phyloP scores from a whole-genome alignment of 352 stramenopile genomes.

The Pythium dissimile region DNA sequence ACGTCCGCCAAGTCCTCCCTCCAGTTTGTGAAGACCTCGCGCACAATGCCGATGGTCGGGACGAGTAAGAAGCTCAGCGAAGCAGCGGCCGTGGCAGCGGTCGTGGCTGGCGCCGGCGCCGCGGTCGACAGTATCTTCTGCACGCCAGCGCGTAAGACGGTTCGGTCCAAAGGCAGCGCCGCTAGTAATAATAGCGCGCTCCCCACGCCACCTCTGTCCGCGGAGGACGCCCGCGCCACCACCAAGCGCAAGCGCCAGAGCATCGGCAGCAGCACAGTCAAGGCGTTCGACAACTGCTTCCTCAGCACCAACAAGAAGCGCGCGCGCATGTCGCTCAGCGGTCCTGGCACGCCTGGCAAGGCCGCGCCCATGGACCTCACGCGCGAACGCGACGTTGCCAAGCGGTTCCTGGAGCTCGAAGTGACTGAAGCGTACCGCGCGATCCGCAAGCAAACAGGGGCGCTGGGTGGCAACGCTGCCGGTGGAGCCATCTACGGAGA shows the following conservation, averaged over 20 bases:
- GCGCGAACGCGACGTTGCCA: conserved; percentile 62
- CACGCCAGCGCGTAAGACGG: conserved; percentile 11
- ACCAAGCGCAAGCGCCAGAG: conserved; percentile 60
- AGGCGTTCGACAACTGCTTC: conserved; percentile 20
- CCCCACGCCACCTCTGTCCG: neutral
- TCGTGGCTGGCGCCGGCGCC: neutral
- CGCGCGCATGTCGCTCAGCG: conserved; percentile 45
- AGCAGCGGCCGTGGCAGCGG: neutral
- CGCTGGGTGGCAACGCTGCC: conserved; percentile 92
- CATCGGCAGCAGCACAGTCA: conserved; percentile 25
- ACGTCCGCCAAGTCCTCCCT: no score
- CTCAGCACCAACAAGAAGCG: conserved; percentile 50
- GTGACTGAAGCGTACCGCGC: conserved; percentile 90
- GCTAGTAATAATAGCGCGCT: conserved; percentile 5
- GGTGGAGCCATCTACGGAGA: conserved; percentile 98
- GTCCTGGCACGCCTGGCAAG: conserved; percentile 56
- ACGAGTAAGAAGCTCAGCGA: conserved; percentile 19
- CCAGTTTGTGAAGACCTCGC: neutral
- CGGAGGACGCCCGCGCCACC: neutral
- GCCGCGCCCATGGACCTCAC: conserved; percentile 53
- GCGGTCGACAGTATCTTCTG: conserved; percentile 11
- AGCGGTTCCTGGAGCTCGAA: conserved; percentile 77
- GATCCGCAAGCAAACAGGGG: conserved; percentile 93
- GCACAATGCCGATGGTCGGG: conserved; percentile 24
- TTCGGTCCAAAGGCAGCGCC: conserved; percentile 14